Evolutionary conservation across 2,329 filamentous ascomycete genomes (phyloP), one percentile per base, ranked within the genome.

Genomic region (Beauveria rudraprayagi): DNA sequence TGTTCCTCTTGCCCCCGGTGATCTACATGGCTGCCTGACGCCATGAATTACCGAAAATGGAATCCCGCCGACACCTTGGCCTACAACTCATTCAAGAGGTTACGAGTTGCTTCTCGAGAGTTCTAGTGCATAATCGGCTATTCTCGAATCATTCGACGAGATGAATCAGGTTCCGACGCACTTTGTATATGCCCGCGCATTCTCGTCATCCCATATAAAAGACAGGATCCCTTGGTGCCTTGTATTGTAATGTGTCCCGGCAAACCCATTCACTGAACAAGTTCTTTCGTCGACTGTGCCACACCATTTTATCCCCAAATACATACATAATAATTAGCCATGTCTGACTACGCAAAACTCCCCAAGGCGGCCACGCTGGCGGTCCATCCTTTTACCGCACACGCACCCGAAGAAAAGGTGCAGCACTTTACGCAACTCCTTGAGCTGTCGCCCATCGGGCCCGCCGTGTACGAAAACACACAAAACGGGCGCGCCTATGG

Each of bases 401-500:
- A 72, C 16, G 70, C 80, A 7, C 68, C 76, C 1, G 76, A 81
- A 6, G 67, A 74, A 24, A 73, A 78, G 43, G 62, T 83, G 1
- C 62, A 72, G 17, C 75, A 80, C 16, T 76, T 83, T 63, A 72
- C 75, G 59, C 71, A 76, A 3, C 70, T 83, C 1, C 66, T 83
- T 10, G 72, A 73, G 54, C 68, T 81, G 5, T 78, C 80, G 4
- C 78, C 75, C 53, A 70, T 83, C 14, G 80, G 75, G 0, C 78
- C 79, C 1, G 67, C 70, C 4, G 79, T 77, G 2, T 83, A 74
- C 46, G 80, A 82, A 65, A 81, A 80, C 67, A 69, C 70, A 19
- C 71, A 74, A n/a, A 61, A 69, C 9, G 73, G 78, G 44, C 68
- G 73, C 17, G 69, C 66, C 2, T 80, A 75, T 67, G 81, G 81